Conservation (phyloP, 2,329 filamentous ascomycete genomes). For the Beauveria sp. region DNA sequence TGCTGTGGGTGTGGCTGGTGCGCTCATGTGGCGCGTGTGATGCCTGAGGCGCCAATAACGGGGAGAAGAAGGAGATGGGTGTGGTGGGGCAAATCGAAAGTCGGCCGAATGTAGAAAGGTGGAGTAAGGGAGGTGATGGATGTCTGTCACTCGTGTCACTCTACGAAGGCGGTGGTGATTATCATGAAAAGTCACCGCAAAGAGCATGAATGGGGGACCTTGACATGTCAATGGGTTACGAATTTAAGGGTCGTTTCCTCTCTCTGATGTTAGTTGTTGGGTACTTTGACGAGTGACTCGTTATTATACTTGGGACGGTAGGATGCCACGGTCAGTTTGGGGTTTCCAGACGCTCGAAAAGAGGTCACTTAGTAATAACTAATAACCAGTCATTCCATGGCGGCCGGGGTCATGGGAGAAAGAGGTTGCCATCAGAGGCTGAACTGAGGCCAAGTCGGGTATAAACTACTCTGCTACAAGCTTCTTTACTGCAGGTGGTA, state of each 20-base stretch:
- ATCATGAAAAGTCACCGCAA: neutral
- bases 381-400: no score
- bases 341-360: no score
- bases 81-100: slow-evolving; percentile 1
- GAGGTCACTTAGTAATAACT: no score
- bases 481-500: no score
- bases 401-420: no score
- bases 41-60: slow-evolving; percentile 15
- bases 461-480: no score
- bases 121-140: no score
- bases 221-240: neutral
- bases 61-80: neutral
- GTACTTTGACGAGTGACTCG: neutral
- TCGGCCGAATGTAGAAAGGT: neutral
- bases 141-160: neutral
- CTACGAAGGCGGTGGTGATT: neutral
- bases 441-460: no score
- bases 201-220: neutral
- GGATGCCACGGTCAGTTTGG: neutral
- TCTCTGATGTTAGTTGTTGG: neutral
- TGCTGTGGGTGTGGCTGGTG: slow-evolving; percentile 13
- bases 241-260: neutral
- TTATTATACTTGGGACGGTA: neutral
- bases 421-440: no score
- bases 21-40: neutral